phyloP scores from a whole-genome alignment of 805 yeast genomes.

The Starmerella apicola region DNA sequence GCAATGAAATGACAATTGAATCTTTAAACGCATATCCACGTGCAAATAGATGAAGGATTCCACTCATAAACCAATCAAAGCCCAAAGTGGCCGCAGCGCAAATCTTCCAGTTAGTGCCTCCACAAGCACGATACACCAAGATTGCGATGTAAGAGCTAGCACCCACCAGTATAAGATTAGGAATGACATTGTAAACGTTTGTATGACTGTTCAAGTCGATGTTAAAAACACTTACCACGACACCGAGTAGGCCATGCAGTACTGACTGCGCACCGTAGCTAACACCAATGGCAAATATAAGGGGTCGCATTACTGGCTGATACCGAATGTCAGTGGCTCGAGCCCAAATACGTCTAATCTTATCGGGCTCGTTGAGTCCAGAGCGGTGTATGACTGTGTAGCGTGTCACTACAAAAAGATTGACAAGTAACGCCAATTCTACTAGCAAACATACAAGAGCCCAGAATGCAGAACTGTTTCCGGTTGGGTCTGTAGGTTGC shows the following conservation, averaged over 20 bases:
- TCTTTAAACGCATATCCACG: not conserved
- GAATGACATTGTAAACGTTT: conserved; percentile 1
- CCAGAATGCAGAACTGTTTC: conserved; percentile 8
- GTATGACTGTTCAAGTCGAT: conserved; percentile 1
- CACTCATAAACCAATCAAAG: conserved; percentile 15
- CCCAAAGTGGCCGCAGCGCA: conserved; percentile 12
- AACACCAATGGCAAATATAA: conserved; percentile 19
- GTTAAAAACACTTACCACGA: conserved; percentile 11
- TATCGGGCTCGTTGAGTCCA: conserved; percentile 23
- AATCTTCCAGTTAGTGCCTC: conserved; percentile 17
- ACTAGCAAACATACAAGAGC: conserved; percentile 10
- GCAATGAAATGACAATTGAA: conserved; percentile 5
- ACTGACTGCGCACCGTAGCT: conserved; percentile 22
- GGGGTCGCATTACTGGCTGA: conserved; percentile 22
- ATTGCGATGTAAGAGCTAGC: conserved; percentile 16
- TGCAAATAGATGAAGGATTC: conserved; percentile 9
- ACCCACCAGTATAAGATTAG: conserved; percentile 9
- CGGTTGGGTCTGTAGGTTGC: not conserved
- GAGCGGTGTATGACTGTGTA: conserved; percentile 22
- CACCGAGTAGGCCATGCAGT: conserved; percentile 7
- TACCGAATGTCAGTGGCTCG: conserved; percentile 24
- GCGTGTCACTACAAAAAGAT: conserved; percentile 16
- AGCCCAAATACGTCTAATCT: conserved; percentile 24
- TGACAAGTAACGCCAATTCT: conserved; percentile 14
- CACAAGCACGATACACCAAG: conserved; percentile 21